A percentile compares a stretch with the other conserved stretches of the same genome.
Conservation (phyloP, 768 basidiomycete genomes). For the Phaffia tasmanica region DNA sequence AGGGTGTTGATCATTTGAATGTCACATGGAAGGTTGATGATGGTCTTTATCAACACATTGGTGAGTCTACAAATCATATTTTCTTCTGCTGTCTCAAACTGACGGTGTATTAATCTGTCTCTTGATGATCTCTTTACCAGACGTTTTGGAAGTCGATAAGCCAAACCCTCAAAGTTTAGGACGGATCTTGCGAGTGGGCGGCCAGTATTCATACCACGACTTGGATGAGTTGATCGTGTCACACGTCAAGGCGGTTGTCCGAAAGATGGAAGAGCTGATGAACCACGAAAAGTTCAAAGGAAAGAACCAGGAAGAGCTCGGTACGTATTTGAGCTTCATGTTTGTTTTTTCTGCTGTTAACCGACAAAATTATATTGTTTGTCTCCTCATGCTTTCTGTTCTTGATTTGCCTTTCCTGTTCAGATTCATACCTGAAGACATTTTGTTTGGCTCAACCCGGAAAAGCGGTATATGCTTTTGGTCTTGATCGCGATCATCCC, state of each 20-base stretch:
- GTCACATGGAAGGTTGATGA: constrained; percentile 99
- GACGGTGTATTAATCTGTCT: neutral
- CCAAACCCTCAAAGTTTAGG: constrained; percentile 39
- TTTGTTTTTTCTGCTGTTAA: neutral
- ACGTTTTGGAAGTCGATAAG: constrained; percentile 42
- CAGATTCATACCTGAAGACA: constrained; percentile 78
- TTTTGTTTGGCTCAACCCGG: constrained; percentile 86
- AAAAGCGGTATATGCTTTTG: constrained; percentile 92
- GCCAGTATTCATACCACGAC: constrained; percentile 72
- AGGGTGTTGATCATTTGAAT: constrained; percentile 82
- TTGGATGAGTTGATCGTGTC: constrained; percentile 94
- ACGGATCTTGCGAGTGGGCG: constrained; percentile 33
- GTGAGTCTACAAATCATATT: constrained; percentile 42
- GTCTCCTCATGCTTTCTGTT: constrained; percentile 6
- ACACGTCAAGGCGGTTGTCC: constrained; percentile 86
- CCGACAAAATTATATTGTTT: neutral
- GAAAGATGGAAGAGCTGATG: constrained; percentile 88
- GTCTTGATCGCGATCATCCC: constrained; percentile 72
- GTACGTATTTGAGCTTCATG: constrained; percentile 46
- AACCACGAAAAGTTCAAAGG: constrained; percentile 89
- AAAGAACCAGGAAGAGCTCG: constrained; percentile 74
- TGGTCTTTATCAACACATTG: constrained; percentile 89
- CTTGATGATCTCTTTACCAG: constrained; percentile 21
- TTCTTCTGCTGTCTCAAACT: neutral
- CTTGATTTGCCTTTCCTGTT: constrained; percentile 9